Evolutionary conservation across 331 rosid genomes (phyloP).

Genomic region (Malus hybrid): DNA sequence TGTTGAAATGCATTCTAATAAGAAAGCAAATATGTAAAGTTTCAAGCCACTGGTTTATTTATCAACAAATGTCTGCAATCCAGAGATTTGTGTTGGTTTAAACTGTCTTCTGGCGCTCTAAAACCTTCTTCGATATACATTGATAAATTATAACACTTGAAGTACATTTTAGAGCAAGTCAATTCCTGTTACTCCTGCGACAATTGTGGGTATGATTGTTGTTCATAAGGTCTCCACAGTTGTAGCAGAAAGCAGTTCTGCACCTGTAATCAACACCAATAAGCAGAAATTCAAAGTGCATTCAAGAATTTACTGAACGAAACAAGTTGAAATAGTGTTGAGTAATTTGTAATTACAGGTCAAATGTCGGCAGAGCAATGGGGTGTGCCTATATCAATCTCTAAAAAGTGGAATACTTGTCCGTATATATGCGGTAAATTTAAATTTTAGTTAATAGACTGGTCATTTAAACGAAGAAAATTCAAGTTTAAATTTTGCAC

Average conservation of each 20-base stretch:
- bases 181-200: not conserved
- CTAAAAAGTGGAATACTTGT: not conserved
- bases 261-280: constrained; percentile 37
- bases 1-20: not conserved
- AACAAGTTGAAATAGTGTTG: not conserved
- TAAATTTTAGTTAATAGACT: not conserved
- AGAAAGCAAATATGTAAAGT: not conserved
- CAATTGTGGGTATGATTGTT: constrained; percentile 13
- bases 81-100: not conserved
- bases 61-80: not conserved
- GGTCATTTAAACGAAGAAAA: not conserved
- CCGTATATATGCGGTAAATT: not conserved
- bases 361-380: not conserved
- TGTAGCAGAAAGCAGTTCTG: constrained; percentile 53
- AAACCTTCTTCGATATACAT: not conserved
- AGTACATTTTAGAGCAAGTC: not conserved
- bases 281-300: not conserved
- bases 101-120: not conserved
- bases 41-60: not conserved
- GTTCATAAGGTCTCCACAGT: constrained; percentile 21
- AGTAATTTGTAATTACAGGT: not conserved
- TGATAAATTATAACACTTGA: not conserved
- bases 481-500: not conserved
- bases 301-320: not conserved
- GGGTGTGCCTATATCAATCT: not conserved